A percentile compares a stretch with the other conserved stretches of the same genome.
phyloP scores from a whole-genome alignment of 2,329 filamentous ascomycete species.

The Hortaea werneckii region DNA sequence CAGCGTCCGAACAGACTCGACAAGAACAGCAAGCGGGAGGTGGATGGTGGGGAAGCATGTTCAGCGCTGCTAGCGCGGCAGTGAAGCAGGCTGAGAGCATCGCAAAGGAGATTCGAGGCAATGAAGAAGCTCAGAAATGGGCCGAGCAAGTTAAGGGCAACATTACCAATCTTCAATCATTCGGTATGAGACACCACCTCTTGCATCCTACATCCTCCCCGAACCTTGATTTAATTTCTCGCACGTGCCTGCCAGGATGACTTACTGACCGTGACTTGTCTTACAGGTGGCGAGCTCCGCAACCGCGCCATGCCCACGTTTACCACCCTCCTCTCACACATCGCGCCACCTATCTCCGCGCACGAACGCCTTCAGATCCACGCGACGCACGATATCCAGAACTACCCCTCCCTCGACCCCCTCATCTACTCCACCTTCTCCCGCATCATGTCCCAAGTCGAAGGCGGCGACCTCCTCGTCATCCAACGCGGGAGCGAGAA shows the following conservation, averaged over 20 bases:
- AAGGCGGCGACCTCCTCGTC: constrained; percentile 89
- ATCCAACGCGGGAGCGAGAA: constrained; percentile 88
- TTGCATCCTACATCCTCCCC: too few relatives aligned
- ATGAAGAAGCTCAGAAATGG: constrained; percentile 94
- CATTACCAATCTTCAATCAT: constrained; percentile 63
- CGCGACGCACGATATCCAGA: constrained; percentile 89
- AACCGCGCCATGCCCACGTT: constrained; percentile 87
- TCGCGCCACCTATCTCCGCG: constrained; percentile 90
- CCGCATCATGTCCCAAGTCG: constrained; percentile 96
- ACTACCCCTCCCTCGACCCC: constrained; percentile 88
- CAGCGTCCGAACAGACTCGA: not conserved
- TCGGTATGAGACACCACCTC: constrained; percentile 46
- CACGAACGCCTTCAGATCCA: constrained; percentile 96
- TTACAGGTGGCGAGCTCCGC: constrained; percentile 70
- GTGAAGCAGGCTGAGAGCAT: constrained; percentile 88
- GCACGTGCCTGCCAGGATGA: too few relatives aligned
- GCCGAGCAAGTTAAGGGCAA: constrained; percentile 88
- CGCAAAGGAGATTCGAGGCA: constrained; percentile 90
- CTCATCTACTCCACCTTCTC: constrained; percentile 86
- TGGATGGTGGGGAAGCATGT: constrained; percentile 81
- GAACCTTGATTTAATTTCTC: too few relatives aligned
- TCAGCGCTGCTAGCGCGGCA: constrained; percentile 69
- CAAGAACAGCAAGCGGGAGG: constrained; percentile 49
- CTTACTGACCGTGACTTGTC: not conserved
- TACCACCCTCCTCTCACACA: constrained; percentile 84